Evolutionary conservation across 2,329 filamentous ascomycete species (phyloP).

Genomic region (Arthrobotrys conoides): DNA sequence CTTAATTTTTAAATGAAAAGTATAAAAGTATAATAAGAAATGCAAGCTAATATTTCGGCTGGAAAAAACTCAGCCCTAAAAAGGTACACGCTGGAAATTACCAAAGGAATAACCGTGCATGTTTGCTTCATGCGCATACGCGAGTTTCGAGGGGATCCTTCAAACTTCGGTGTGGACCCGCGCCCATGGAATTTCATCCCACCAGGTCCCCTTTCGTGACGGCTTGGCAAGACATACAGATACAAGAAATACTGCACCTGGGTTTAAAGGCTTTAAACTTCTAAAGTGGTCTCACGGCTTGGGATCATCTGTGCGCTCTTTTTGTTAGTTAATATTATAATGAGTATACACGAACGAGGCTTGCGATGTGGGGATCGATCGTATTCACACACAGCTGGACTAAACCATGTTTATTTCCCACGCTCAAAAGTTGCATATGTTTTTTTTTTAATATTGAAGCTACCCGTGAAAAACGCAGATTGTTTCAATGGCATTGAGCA

Average conservation of each 20-base stretch:
- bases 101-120: conserved; percentile 16
- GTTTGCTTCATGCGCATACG: conserved; percentile 28
- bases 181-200: neutral
- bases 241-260: neutral
- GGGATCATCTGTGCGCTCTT: too few species aligned
- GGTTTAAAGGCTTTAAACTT: conserved; percentile 13
- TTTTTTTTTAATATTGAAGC: conserved; percentile 2
- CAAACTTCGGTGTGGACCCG: conserved; percentile 3
- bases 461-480: conserved; percentile 2
- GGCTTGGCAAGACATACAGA: conserved; percentile 10
- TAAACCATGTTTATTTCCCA: neutral
- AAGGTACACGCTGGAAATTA: conserved; percentile 5
- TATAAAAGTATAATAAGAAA: neutral
- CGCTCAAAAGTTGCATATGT: neutral
- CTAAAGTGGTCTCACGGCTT: neutral
- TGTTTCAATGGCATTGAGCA: conserved; percentile 22
- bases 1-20: conserved; percentile 1
- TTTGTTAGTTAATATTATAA: too few species aligned
- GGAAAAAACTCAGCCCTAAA: conserved; percentile 5
- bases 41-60: conserved; percentile 1
- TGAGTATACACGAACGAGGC: too few species aligned
- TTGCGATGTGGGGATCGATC: neutral
- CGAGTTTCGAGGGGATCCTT: conserved; percentile 19
- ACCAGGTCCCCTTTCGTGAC: neutral
- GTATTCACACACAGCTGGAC: neutral